phyloP scores from a whole-genome alignment of 257 asterid genomes.

The Osmanthus fragrans region DNA sequence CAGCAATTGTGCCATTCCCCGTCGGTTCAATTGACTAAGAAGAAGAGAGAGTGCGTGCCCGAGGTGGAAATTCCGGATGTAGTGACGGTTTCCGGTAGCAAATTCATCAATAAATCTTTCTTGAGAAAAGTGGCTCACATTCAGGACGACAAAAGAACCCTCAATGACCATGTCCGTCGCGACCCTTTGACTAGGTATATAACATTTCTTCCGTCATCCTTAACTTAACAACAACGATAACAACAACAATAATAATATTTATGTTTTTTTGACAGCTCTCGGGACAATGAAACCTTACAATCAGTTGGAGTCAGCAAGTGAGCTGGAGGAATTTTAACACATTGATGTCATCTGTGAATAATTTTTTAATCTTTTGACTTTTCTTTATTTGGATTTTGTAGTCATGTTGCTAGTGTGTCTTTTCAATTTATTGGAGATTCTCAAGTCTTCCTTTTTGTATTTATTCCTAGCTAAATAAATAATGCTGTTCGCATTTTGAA shows the following conservation, averaged over 20 bases:
- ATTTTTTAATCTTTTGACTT: not conserved
- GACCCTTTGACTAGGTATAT: constrained; percentile 27
- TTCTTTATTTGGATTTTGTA: not conserved
- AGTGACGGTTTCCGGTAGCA: constrained; percentile 21
- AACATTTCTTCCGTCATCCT: not conserved
- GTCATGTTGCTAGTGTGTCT: not conserved
- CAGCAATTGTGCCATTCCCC: constrained; percentile 48
- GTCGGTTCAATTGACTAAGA: constrained; percentile 44
- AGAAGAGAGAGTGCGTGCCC: constrained; percentile 39
- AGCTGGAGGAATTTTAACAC: not conserved
- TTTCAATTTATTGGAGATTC: not conserved
- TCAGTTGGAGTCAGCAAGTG: constrained; percentile 24
- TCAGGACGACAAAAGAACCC: constrained; percentile 32
- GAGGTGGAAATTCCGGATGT: constrained; percentile 47
- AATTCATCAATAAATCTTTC: constrained; percentile 39
- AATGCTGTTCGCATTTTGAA: too few relatives aligned
- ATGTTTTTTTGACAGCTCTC: constrained; percentile 16
- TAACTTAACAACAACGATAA: not conserved
- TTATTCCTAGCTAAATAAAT: too few relatives aligned
- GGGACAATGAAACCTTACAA: constrained; percentile 25
- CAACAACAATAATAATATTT: not conserved
- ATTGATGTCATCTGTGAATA: not conserved
- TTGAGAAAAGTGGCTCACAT: constrained; percentile 49
- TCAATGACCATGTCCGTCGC: not conserved
- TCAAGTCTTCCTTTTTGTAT: too few relatives aligned